These are phyloP conservation scores for Epichloe glyceriae DNA, from an alignment of 2,329 filamentous ascomycete species.

Conservation along the genomic window DNA sequence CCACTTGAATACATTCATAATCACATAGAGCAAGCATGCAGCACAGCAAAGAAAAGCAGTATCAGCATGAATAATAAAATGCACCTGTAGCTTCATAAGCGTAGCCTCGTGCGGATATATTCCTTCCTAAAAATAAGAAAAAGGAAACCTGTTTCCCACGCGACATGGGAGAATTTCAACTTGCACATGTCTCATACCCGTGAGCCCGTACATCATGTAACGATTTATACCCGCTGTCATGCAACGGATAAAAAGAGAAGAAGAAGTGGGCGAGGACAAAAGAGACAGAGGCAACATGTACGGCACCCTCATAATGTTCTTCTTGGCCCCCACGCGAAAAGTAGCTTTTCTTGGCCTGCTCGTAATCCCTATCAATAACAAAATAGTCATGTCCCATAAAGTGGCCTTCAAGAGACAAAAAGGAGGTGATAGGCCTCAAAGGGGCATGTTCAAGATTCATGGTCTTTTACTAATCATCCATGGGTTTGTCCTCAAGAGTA, in stretches of 20 bases:
- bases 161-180: no score
- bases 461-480: conserved; percentile 30
- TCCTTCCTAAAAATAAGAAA: background rate
- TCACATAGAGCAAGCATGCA: no score
- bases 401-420: no score
- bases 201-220: background rate
- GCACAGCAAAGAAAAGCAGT: background rate
- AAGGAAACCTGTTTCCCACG: no score
- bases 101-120: background rate
- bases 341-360: no score
- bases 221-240: background rate
- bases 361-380: no score
- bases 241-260: background rate
- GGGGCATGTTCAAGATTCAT: background rate
- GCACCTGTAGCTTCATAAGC: background rate
- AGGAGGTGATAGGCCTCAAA: background rate
- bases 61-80: background rate
- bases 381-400: no score
- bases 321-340: no score
- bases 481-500: conserved; percentile 38
- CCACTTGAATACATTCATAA: no score
- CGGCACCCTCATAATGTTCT: no score
- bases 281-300: background rate
- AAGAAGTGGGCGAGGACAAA: background rate
- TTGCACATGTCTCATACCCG: background rate